Base-by-base conservation (phyloP, 2,329 filamentous ascomycete genomes). In the Pseudogymnoascus sp. region DNA sequence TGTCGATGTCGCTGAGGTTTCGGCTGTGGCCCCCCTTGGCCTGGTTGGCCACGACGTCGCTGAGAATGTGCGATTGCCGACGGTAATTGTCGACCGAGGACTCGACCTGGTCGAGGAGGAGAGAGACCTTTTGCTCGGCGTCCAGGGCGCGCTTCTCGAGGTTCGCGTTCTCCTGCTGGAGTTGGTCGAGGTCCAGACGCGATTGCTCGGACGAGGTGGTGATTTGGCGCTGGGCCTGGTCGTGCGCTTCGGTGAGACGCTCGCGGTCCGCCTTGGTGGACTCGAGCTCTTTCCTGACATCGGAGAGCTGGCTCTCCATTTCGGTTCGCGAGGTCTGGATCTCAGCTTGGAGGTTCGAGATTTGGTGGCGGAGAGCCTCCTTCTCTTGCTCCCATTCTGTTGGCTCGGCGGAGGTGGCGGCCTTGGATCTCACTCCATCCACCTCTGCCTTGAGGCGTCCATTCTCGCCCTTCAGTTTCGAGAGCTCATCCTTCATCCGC, bases 401-500 rank as follows among this genome's bases (percentile, higher is more conserved):
- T n/a, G 67, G 73, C 60, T 66, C 69, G 45, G 65, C 71, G 61
- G 67, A 71, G 34, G 70, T 72, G 57, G 77, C 72, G 35, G 75
- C 68, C 66, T 73, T 80, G 71, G 82, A 85, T 7, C 55, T 21
- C 59, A 85, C 77, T 59, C 82, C 79, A 35, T 87, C 81, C n/a
- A 96, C 77, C 68, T 96, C 90, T 52, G 84, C 82, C 72, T 94
- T 92, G 38, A 99, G 78, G 62, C 88, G 88, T 15, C 80, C 77
- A 69, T 96, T 96, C 63, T 94, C 88, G 10, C 84, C 76, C 79
- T 97, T 97, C 75, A 95, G 94, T 61, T 91, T 89, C 59, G 88
- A 81, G n/a, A 99, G 79, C 74, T 99, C 94, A 69, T 96, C 91
- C 77, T 97, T 97, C 80, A 99, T 92, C 73, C 95, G 92, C 74